A percentile compares a stretch with the other conserved stretches of the same genome.
These are phyloP conservation scores for Ceratobasidium sp. DNA, from an alignment of 1,284 basidiomycete genomes.

Conservation along the genomic window DNA sequence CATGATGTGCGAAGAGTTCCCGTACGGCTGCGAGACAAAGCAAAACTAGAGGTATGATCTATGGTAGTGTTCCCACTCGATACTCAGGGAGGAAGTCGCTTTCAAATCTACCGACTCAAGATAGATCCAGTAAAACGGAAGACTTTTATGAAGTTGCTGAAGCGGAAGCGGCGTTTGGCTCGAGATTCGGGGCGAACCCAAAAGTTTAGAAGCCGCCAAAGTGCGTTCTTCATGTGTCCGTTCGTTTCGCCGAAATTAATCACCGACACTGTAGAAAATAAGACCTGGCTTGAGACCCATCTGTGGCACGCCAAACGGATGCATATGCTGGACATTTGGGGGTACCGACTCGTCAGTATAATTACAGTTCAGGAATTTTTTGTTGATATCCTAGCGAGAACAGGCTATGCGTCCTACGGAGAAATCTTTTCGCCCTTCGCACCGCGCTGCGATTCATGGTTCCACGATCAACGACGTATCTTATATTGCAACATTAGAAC, in stretches of 20 bases:
- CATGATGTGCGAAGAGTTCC: conserved; percentile 93
- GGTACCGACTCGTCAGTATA: conserved; percentile 73
- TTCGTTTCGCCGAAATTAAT: conserved; percentile 5
- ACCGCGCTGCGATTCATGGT: conserved; percentile 82
- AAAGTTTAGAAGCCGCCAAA: conserved; percentile 67
- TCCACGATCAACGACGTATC: conserved; percentile 88
- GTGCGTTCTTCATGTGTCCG: conserved; percentile 52
- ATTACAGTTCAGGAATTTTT: neutral
- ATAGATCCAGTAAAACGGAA: conserved; percentile 78
- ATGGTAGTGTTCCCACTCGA: neutral
- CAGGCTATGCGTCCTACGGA: conserved; percentile 83
- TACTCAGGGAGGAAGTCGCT: neutral
- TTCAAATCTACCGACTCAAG: conserved; percentile 51
- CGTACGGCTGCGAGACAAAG: conserved; percentile 74
- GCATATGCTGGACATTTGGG: conserved; percentile 91
- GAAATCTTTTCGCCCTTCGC: conserved; percentile 86
- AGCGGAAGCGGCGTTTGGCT: conserved; percentile 6
- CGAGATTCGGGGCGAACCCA: conserved; percentile 56
- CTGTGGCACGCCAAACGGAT: conserved; percentile 94
- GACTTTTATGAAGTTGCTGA: conserved; percentile 42
- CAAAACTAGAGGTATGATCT: conserved; percentile 72
- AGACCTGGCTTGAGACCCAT: conserved; percentile 91
- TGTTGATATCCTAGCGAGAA: neutral
- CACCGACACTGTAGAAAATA: conserved; percentile 62
- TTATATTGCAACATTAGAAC: conserved; percentile 76